Base-by-base conservation (phyloP, 805 yeast genomes). In the Ogataea siamensis region DNA sequence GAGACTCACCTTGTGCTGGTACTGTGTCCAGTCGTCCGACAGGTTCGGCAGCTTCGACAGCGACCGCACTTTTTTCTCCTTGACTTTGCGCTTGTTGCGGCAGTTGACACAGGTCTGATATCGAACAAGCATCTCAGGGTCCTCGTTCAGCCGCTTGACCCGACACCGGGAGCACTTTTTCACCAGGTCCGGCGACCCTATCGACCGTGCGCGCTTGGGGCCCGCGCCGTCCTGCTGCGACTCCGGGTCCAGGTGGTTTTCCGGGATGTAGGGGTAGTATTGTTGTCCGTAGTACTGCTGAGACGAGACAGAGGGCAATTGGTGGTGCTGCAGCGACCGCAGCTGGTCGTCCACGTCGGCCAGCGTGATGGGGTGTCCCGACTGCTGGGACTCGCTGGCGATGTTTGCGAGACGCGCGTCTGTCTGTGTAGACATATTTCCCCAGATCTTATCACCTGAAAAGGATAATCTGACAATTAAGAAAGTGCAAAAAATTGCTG, bases 131-230 rank as follows among this genome's bases (percentile, higher is more conserved):
- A 59, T 54, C 5, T 56, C 64, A 3, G 47, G 37, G 6, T 54
- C 47, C 42, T 69, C 74, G 14, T 50, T 47, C 1, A 49, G 18
- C 37, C 74, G 45, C 30, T 64, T 68, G 15, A 65, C 68, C 12
- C 73, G 51, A 45, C 74, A 69, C 25, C 74, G 56, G 1, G 73
- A 61, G 42, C 74, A 69, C 39, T 69, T 69, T 48, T 58, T 64
- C 7, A 61, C 46, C 7, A 49, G 40, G 12, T 50, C 50, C 10
- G 27, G 38, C 13, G 40, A 32, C 2, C 30, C 25, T n/a, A 35
- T 27, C 8, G 43, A 11, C 5, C 39, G 38, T 2, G 31, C 36
- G 34, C 38, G 45, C 42, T 37, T 47, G 29, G 36, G 25, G 21
- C 35, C 30, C 12, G 28, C 12, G 9, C 22, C 17, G 8, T 30